Conservation (phyloP, 495 filamentous ascomycete genomes). For the Penicillium waksmanii region DNA sequence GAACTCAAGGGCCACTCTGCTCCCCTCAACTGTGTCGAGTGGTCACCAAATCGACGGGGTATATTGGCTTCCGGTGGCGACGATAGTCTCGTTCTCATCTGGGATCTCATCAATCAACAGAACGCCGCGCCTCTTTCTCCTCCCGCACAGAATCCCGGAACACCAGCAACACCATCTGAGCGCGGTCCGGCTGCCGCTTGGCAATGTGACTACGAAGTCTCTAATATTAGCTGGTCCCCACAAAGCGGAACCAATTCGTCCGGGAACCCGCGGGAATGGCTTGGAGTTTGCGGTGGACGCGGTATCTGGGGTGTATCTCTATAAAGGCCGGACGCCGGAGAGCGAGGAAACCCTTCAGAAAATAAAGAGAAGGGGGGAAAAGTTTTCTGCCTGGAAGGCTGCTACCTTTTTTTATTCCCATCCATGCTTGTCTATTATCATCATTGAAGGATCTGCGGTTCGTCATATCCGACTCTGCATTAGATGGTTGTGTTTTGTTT, state of each 20-base stretch:
- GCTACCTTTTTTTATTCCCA: slow-evolving; percentile 2
- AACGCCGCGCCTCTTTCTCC: slow-evolving; percentile 52
- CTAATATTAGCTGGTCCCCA: slow-evolving; percentile 93
- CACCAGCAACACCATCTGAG: slow-evolving; percentile 42
- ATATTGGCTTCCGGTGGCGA: slow-evolving; percentile 91
- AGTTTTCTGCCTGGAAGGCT: neutral
- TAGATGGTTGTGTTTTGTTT: slow-evolving; percentile 22
- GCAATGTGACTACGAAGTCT: slow-evolving; percentile 96
- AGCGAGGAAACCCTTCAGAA: neutral
- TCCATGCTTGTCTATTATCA: slow-evolving; percentile 3
- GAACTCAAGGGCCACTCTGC: slow-evolving; percentile 92
- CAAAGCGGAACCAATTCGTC: slow-evolving; percentile 64
- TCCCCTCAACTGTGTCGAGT: slow-evolving; percentile 89
- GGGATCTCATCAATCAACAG: slow-evolving; percentile 83
- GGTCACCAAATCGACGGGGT: slow-evolving; percentile 86
- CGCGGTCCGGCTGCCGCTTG: slow-evolving; percentile 80
- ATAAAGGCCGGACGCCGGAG: slow-evolving; percentile 37
- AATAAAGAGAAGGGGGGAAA: neutral
- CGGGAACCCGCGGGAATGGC: slow-evolving; percentile 84
- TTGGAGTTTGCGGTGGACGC: slow-evolving; percentile 88
- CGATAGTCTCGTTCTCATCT: slow-evolving; percentile 86
- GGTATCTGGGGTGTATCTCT: slow-evolving; percentile 88
- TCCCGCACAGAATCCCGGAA: slow-evolving; percentile 34
- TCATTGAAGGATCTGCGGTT: slow-evolving; percentile 11
- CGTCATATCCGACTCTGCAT: slow-evolving; percentile 17